Percentiles rank a stretch among this genome's conserved stretches.
These are phyloP conservation scores for Alternaria rosae DNA, from an alignment of 2,329 filamentous ascomycete species.

Conservation along the genomic window DNA sequence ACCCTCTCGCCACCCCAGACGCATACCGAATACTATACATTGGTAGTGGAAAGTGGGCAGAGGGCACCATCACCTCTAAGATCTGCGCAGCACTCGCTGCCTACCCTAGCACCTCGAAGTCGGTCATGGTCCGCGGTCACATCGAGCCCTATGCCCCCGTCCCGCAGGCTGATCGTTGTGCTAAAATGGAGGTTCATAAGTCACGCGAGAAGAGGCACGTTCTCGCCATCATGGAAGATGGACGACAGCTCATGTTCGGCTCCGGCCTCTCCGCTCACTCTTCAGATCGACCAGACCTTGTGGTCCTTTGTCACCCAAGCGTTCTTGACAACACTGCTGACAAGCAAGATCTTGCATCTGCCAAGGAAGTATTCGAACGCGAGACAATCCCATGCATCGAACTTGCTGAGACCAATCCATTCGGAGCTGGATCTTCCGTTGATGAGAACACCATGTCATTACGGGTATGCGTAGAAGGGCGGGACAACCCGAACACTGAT, in stretches of 20 bases:
- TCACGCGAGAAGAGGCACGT: slow-evolving; percentile 17
- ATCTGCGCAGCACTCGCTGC: slow-evolving; percentile 44
- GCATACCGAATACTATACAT: slow-evolving; percentile 46
- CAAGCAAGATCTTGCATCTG: slow-evolving; percentile 27
- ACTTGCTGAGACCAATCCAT: slow-evolving; percentile 38
- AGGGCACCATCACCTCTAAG: slow-evolving; percentile 37
- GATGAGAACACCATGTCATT: slow-evolving; percentile 32
- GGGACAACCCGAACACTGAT: slow-evolving; percentile 24
- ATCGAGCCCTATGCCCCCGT: slow-evolving; percentile 42
- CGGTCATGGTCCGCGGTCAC: slow-evolving; percentile 45
- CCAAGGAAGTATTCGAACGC: slow-evolving; percentile 32
- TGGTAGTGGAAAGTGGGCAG: slow-evolving; percentile 41
- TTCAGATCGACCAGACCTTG: slow-evolving; percentile 36
- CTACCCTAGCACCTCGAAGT: slow-evolving; percentile 41
- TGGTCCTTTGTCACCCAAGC: slow-evolving; percentile 41
- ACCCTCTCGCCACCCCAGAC: slow-evolving; percentile 32
- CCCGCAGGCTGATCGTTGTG: slow-evolving; percentile 40
- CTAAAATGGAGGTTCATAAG: slow-evolving; percentile 19
- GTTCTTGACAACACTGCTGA: slow-evolving; percentile 17
- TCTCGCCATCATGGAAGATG: slow-evolving; percentile 33
- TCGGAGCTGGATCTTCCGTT: slow-evolving; percentile 28
- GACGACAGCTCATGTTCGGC: slow-evolving; percentile 31
- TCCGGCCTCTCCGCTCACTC: slow-evolving; percentile 9
- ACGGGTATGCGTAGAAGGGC: slow-evolving; percentile 42
- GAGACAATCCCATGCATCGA: slow-evolving; percentile 42